These are phyloP conservation scores for Fusarium zealandicum DNA, from an alignment of 2,329 filamentous ascomycete species.

Conservation along the genomic window DNA sequence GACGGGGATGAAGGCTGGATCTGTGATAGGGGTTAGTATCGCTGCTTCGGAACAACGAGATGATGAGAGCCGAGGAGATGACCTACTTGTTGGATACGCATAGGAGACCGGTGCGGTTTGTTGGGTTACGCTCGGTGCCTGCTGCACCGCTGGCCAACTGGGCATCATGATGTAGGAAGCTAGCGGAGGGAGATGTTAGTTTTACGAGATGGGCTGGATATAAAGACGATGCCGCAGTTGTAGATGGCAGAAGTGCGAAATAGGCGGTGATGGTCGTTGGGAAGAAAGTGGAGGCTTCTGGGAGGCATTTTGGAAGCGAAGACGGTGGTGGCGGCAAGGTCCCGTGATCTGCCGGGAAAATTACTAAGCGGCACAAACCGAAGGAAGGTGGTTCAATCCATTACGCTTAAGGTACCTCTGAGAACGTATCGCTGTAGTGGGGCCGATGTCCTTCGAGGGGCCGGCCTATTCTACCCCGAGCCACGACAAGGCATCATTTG, in stretches of 20 bases:
- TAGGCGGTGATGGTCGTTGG: conserved; percentile 17
- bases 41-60: not conserved
- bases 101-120: conserved; percentile 47
- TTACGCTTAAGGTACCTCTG: not conserved
- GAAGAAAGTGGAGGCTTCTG: conserved; percentile 15
- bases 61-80: conserved; percentile 2
- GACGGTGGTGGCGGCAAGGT: conserved; percentile 39
- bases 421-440: conserved; percentile 33
- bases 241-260: conserved; percentile 18
- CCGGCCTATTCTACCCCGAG: conserved; percentile 19
- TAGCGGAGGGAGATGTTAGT: conserved; percentile 38
- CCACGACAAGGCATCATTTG: conserved; percentile 18
- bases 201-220: conserved; percentile 22
- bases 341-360: conserved; percentile 38
- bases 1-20: conserved; percentile 67
- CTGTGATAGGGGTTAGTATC: conserved; percentile 43
- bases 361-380: not conserved
- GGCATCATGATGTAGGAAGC: conserved; percentile 45
- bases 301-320: conserved; percentile 37
- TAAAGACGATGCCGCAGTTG: conserved; percentile 24
- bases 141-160: conserved; percentile 48
- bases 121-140: conserved; percentile 52
- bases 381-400: no score
- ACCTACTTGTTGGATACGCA: conserved; percentile 51
- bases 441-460: conserved; percentile 20